These are phyloP conservation scores for Helianthus annuus DNA, from an alignment of 129 eudicot genomes.

Conservation along the genomic window DNA sequence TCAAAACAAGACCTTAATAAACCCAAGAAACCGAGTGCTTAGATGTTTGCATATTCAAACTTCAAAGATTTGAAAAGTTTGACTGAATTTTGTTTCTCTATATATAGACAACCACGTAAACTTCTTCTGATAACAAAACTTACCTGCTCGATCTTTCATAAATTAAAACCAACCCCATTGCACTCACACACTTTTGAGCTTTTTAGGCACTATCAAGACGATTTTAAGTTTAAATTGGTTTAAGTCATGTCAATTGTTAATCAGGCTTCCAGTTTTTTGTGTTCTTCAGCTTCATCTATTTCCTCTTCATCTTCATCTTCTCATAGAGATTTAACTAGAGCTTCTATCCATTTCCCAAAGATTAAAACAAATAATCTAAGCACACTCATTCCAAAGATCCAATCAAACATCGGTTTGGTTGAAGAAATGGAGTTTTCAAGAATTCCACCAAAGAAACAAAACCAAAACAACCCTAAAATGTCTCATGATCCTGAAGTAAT, in stretches of 20 bases:
- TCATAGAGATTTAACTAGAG: conserved; percentile 11
- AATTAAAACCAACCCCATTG: conserved; percentile 7
- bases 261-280: conserved; percentile 28
- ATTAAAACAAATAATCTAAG: neutral
- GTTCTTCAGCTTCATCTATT: conserved; percentile 5
- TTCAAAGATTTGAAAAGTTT: conserved; percentile 11
- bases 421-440: conserved; percentile 30
- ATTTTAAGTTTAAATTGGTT: conserved; percentile 9
- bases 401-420: conserved; percentile 23
- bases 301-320: conserved; percentile 22
- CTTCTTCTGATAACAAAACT: conserved; percentile 16
- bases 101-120: conserved; percentile 26
- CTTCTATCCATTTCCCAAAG: conserved; percentile 33
- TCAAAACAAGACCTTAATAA: conserved; percentile 27
- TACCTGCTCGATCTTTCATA: conserved; percentile 13
- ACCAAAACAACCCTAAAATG: neutral
- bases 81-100: conserved; percentile 19
- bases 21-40: conserved; percentile 39
- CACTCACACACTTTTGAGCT: neutral
- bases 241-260: conserved; percentile 29
- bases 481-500: conserved; percentile 28
- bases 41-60: conserved; percentile 30
- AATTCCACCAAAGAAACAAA: conserved; percentile 9
- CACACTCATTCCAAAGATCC: conserved; percentile 12
- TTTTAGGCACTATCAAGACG: neutral